Percentiles rank a stretch among this genome's conserved stretches.
Conservation (phyloP, 225 moss, liverwort and hornwort genomes). For the Pseudisothecium myosuroides region DNA sequence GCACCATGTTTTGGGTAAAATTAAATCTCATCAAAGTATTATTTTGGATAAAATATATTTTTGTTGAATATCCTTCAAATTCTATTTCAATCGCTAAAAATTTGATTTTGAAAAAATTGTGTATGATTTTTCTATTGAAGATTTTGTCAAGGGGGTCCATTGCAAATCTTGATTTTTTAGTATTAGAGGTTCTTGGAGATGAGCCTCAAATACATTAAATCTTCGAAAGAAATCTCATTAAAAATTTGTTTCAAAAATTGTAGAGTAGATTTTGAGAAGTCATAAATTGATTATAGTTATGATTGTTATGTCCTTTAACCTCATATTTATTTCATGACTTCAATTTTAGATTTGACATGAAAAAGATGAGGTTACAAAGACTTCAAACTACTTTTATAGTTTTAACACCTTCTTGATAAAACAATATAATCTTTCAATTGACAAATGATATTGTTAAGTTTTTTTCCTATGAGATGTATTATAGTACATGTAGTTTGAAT, state of each 20-base stretch:
- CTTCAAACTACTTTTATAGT: neutral
- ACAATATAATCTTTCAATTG: neutral
- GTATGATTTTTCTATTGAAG: neutral
- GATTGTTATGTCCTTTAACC: neutral
- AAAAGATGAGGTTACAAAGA: neutral
- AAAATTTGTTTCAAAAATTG: neutral
- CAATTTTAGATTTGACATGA: neutral
- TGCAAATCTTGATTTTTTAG: neutral
- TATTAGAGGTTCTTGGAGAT: neutral
- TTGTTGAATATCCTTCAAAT: neutral
- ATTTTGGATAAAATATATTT: neutral
- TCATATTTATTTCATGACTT: neutral
- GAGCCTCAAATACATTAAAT: neutral
- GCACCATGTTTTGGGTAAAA: neutral
- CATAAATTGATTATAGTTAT: neutral
- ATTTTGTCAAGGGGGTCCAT: neutral
- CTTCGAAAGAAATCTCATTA: neutral
- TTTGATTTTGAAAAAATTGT: neutral
- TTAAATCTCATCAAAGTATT: neutral
- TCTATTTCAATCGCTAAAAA: neutral
- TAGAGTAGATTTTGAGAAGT: neutral
- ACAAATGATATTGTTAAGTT: neutral
- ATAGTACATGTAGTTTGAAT: neutral
- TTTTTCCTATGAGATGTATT: neutral
- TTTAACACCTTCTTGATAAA: neutral